phyloP scores from a whole-genome alignment of 441 rosid species.

The Raphanus hybrid region DNA sequence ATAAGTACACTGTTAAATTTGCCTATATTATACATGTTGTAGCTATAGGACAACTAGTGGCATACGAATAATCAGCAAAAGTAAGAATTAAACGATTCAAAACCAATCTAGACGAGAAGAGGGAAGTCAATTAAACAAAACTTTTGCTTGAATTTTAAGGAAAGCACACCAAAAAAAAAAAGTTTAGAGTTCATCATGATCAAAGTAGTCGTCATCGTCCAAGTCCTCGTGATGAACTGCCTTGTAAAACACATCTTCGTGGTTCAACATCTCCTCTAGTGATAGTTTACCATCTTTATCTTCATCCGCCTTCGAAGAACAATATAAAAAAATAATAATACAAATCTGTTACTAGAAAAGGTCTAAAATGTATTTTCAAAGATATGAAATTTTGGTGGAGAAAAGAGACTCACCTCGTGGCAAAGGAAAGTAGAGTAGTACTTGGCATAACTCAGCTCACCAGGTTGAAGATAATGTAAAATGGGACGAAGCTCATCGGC shows the following conservation, averaged over 20 bases:
- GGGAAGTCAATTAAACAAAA: slow-evolving; percentile 7
- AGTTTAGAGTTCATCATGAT: slow-evolving; percentile 61
- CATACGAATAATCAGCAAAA: slow-evolving; percentile 13
- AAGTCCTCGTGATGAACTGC: slow-evolving; percentile 47
- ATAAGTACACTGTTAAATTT: not conserved
- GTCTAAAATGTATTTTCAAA: not conserved
- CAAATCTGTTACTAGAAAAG: not conserved
- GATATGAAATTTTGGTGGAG: not conserved
- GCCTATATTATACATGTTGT: not conserved
- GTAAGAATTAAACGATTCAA: not conserved
- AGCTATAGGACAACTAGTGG: slow-evolving; percentile 10
- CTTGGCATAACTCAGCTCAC: slow-evolving; percentile 65
- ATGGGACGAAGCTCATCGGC: slow-evolving; percentile 64
- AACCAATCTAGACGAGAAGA: slow-evolving; percentile 23
- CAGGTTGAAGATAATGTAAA: slow-evolving; percentile 62
- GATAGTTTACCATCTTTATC: slow-evolving; percentile 59
- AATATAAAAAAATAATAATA: not conserved
- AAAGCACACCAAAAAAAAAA: not conserved
- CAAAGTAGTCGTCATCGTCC: slow-evolving; percentile 49
- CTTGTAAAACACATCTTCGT: slow-evolving; percentile 58
- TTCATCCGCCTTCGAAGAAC: slow-evolving; percentile 57
- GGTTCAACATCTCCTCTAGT: slow-evolving; percentile 65
- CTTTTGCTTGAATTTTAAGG: not conserved
- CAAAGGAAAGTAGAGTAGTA: slow-evolving; percentile 59
- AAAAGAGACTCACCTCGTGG: slow-evolving; percentile 47